These are phyloP conservation scores for Globisporangium paroecandrum DNA, from an alignment of 352 stramenopile genomes.

Conservation along the genomic window DNA sequence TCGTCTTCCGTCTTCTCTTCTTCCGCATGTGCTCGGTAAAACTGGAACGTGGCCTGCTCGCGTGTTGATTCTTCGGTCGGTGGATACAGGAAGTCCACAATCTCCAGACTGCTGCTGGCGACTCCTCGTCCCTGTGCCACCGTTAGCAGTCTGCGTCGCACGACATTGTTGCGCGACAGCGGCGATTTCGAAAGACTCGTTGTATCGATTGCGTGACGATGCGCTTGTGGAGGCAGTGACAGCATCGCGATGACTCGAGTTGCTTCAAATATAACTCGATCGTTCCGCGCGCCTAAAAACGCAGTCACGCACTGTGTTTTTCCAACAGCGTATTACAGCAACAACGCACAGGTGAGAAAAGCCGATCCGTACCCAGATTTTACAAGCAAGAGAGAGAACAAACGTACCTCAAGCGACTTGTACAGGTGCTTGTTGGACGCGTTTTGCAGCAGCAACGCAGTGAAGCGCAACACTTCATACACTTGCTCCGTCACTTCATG, in stretches of 20 bases:
- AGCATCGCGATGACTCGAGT: constrained; percentile 74
- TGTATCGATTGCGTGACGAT: constrained; percentile 62
- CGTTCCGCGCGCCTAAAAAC: constrained; percentile 62
- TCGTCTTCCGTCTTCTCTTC: constrained; percentile 22
- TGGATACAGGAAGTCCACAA: constrained; percentile 58
- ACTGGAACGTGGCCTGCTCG: constrained; percentile 51
- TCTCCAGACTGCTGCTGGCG: constrained; percentile 49
- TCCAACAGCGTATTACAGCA: constrained; percentile 20
- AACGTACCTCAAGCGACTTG: constrained; percentile 45
- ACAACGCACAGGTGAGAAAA: background rate
- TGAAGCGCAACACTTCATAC: constrained; percentile 72
- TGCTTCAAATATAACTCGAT: constrained; percentile 64
- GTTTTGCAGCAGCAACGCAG: constrained; percentile 75
- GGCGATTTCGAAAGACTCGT: constrained; percentile 41
- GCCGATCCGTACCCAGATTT: background rate
- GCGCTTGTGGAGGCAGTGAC: constrained; percentile 57
- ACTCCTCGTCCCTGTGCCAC: constrained; percentile 45
- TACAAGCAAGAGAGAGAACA: background rate
- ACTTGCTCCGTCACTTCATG: constrained; percentile 48
- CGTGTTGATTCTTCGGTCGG: constrained; percentile 7
- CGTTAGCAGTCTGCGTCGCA: constrained; percentile 53
- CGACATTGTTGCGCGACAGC: constrained; percentile 31
- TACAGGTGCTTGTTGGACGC: constrained; percentile 76
- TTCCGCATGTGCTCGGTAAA: constrained; percentile 35
- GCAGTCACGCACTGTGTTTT: constrained; percentile 14